phyloP scores from a whole-genome alignment of 2,329 filamentous ascomycete species.

The Clonostachys sp. region DNA sequence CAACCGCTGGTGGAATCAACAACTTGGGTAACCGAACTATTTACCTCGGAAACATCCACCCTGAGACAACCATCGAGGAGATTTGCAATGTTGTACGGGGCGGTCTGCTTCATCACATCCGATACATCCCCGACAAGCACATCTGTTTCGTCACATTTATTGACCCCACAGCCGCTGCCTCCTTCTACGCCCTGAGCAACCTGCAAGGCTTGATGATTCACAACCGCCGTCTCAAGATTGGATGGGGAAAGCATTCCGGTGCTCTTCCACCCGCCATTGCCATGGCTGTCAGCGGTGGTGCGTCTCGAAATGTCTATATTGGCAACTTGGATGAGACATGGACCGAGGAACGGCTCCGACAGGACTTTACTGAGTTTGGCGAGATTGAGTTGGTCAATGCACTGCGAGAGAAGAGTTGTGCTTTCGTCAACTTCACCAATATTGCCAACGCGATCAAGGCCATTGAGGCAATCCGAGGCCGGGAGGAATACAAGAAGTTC shows the following conservation, averaged over 20 bases:
- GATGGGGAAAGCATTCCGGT: constrained; percentile 98
- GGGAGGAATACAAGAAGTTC: constrained; percentile 96
- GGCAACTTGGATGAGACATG: constrained; percentile 96
- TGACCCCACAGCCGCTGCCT: constrained; percentile 93
- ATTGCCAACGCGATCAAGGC: constrained; percentile 99
- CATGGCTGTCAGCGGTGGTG: constrained; percentile 90
- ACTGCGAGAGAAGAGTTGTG: constrained; percentile 96
- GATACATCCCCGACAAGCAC: constrained; percentile 99
- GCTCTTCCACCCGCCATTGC: constrained; percentile 94
- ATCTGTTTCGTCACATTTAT: constrained; percentile 99
- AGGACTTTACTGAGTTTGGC: constrained; percentile 95
- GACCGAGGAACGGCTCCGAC: constrained; percentile 91
- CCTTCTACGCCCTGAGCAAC: constrained; percentile 97
- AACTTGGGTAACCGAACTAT: constrained; percentile 97
- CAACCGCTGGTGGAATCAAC: constrained; percentile 92
- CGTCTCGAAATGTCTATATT: constrained; percentile 97
- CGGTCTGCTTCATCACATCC: constrained; percentile 93
- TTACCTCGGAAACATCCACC: constrained; percentile 97
- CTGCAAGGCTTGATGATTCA: constrained; percentile 98
- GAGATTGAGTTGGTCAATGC: constrained; percentile 98
- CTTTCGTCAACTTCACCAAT: constrained; percentile 99
- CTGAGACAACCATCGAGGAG: constrained; percentile 97
- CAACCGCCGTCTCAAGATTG: constrained; percentile 95
- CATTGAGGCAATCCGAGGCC: constrained; percentile 90
- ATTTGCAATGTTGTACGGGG: constrained; percentile 98